phyloP scores from a whole-genome alignment of 257 asterid genomes.

The Solanum virginianum region DNA sequence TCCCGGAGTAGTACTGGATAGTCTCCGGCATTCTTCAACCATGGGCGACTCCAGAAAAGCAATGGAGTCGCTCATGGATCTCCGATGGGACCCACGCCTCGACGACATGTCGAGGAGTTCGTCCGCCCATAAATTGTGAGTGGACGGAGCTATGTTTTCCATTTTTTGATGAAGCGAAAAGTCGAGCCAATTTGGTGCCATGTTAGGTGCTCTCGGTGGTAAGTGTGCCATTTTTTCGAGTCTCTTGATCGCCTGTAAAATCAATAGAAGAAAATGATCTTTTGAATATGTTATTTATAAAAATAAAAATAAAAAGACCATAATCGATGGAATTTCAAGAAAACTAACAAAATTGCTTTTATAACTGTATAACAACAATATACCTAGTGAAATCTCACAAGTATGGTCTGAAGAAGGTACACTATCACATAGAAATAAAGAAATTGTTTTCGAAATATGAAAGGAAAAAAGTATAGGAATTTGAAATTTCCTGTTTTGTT shows the following conservation, averaged over 20 bases:
- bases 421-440: too few species aligned
- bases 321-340: background rate
- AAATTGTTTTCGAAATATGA: background rate
- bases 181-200: constrained; percentile 52
- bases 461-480: too few species aligned
- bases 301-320: too few species aligned
- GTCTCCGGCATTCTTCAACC: constrained; percentile 54
- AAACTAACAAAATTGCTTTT: background rate
- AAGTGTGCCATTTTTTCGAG: constrained; percentile 48
- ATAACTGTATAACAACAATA: background rate
- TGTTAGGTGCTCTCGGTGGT: constrained; percentile 73
- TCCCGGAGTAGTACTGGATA: constrained; percentile 13
- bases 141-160: constrained; percentile 11
- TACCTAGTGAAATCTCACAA: too few species aligned
- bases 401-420: too few species aligned
- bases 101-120: constrained; percentile 79
- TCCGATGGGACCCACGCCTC: constrained; percentile 59
- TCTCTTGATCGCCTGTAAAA: too few species aligned
- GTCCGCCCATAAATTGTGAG: constrained; percentile 41
- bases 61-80: constrained; percentile 71
- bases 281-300: too few species aligned
- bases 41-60: constrained; percentile 64
- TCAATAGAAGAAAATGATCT: too few species aligned
- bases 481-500: background rate
- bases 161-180: constrained; percentile 46